A percentile compares a stretch with the other conserved stretches of the same genome.
phyloP scores from a whole-genome alignment of 495 filamentous ascomycete species.

The Astrothelium macrocarpum region DNA sequence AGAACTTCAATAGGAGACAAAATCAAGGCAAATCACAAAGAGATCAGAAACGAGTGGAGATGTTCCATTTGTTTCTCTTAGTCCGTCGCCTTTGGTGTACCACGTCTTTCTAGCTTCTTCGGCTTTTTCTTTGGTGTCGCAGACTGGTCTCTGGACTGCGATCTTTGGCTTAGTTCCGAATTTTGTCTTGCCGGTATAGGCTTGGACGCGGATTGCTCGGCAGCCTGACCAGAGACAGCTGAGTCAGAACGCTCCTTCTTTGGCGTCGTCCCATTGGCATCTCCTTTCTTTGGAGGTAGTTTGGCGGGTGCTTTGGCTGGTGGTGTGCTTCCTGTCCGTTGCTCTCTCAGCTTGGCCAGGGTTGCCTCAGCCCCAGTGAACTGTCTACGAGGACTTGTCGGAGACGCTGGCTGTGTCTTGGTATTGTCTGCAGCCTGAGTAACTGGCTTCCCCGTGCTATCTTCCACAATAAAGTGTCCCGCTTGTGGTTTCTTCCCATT shows the following conservation, averaged over 20 bases:
- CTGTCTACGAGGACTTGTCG: background rate
- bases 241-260: background rate
- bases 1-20: background rate
- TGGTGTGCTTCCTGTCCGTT: background rate
- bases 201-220: background rate
- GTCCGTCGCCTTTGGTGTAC: background rate
- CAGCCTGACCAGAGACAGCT: background rate
- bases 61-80: background rate
- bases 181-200: background rate
- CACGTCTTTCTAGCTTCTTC: slow-evolving; percentile 1
- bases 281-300: background rate
- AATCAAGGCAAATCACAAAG: background rate
- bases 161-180: background rate
- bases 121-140: background rate
- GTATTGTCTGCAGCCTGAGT: background rate
- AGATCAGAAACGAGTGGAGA: background rate
- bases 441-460: background rate
- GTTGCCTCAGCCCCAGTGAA: background rate
- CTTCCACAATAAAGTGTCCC: slow-evolving; percentile 31
- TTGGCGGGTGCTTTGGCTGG: background rate
- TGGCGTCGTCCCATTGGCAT: background rate
- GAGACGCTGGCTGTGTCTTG: background rate
- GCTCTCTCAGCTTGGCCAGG: background rate
- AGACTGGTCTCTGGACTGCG: slow-evolving; percentile 2
- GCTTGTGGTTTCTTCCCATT: slow-evolving; percentile 30